These are phyloP conservation scores for Calonectria pseudoreteaudii DNA, from an alignment of 2,329 filamentous ascomycete genomes.

Conservation along the genomic window DNA sequence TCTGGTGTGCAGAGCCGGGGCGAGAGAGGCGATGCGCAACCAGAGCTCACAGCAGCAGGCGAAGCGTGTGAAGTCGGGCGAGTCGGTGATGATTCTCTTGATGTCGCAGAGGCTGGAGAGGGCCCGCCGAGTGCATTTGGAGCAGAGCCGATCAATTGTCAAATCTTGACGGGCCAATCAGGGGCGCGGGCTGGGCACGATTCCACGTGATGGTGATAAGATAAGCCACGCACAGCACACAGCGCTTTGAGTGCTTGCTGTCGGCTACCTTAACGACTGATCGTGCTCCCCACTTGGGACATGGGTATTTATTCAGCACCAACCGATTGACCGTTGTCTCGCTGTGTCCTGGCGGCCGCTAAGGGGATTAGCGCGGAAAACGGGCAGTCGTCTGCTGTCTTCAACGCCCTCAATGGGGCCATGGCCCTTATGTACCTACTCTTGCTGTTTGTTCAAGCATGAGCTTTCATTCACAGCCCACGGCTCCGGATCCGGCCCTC, in stretches of 20 bases:
- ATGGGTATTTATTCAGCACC: neutral
- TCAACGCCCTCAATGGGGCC: neutral
- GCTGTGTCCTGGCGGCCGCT: neutral
- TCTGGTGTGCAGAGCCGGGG: conserved; percentile 20
- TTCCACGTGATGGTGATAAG: conserved; percentile 43
- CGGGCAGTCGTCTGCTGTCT: neutral
- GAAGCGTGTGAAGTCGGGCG: conserved; percentile 19
- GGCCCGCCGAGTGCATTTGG: conserved; percentile 37
- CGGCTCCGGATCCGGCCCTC: neutral
- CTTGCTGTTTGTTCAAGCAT: neutral
- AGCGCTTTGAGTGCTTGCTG: neutral
- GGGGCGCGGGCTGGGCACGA: neutral
- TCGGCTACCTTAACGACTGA: neutral
- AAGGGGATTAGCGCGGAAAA: neutral
- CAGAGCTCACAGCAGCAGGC: conserved; percentile 23
- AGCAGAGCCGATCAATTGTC: conserved; percentile 37
- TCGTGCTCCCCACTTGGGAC: conserved; percentile 1
- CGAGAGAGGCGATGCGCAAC: conserved; percentile 23
- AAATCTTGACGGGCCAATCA: conserved; percentile 40
- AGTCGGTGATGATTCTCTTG: conserved; percentile 33
- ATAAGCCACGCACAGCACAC: conserved; percentile 17
- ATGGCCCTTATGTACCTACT: neutral
- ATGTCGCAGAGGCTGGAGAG: conserved; percentile 34
- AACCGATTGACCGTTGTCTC: neutral
- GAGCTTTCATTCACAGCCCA: neutral